These are phyloP conservation scores for Brassica balearica DNA, from an alignment of 441 rosid genomes.

Conservation along the genomic window DNA sequence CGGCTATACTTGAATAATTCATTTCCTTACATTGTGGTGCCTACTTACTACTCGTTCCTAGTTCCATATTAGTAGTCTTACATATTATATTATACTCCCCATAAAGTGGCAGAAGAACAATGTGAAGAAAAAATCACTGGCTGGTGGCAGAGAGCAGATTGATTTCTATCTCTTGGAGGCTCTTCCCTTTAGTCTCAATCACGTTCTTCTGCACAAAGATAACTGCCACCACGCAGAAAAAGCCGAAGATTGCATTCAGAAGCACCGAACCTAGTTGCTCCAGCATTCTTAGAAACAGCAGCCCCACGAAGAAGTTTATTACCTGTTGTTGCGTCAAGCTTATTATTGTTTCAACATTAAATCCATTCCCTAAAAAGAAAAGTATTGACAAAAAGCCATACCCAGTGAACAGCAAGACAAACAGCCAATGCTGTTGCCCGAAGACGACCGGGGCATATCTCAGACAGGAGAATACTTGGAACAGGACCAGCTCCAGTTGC, in stretches of 20 bases:
- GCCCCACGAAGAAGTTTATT: constrained; percentile 74
- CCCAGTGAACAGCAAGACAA: constrained; percentile 80
- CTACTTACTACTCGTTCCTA: constrained; percentile 30
- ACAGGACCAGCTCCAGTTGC: constrained; percentile 79
- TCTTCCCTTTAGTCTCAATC: constrained; percentile 78
- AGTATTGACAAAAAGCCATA: constrained; percentile 41
- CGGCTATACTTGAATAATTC: constrained; percentile 21
- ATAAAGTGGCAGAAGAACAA: constrained; percentile 6
- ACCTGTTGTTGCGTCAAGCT: constrained; percentile 50
- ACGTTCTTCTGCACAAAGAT: constrained; percentile 67
- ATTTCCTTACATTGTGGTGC: constrained; percentile 30
- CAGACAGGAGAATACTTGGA: constrained; percentile 73
- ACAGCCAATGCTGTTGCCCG: constrained; percentile 79
- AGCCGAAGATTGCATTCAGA: constrained; percentile 61
- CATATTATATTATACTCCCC: neutral
- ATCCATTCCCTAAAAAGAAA: constrained; percentile 10
- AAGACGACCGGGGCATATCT: constrained; percentile 72
- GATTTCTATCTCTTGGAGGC: constrained; percentile 79
- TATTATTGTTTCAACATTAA: constrained; percentile 6
- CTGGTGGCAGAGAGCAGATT: constrained; percentile 45
- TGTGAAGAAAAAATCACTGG: constrained; percentile 24
- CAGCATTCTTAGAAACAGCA: constrained; percentile 67
- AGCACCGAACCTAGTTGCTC: constrained; percentile 66
- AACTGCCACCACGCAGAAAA: constrained; percentile 64
- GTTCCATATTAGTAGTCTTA: constrained; percentile 25